Percentiles rank a stretch among this genome's conserved stretches.
Conservation (phyloP, 164 flowering plant species). For the Aristolochia fimbriata region DNA sequence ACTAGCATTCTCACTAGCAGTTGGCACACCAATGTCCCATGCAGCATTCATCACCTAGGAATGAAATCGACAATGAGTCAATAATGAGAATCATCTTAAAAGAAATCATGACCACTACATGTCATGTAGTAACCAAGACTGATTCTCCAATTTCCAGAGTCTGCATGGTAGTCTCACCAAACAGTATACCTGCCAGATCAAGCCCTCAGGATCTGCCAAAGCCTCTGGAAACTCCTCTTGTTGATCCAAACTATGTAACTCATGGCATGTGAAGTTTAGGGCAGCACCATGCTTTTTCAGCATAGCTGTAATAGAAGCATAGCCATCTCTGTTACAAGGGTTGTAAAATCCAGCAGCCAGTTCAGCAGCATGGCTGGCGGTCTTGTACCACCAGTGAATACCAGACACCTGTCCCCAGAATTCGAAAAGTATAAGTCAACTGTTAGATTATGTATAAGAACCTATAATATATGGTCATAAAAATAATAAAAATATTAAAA, state of each 20-base stretch:
- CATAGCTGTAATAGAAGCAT: constrained; percentile 58
- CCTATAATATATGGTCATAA: background rate
- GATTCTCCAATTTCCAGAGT: background rate
- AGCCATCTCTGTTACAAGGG: constrained; percentile 82
- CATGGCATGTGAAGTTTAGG: constrained; percentile 54
- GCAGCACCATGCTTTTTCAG: constrained; percentile 69
- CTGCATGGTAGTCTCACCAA: background rate
- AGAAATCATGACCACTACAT: background rate
- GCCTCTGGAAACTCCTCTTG: constrained; percentile 54
- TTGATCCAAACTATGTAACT: constrained; percentile 39
- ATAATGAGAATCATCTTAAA: background rate
- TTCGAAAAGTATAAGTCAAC: background rate
- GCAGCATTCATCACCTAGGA: constrained; percentile 82
- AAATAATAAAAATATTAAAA: background rate
- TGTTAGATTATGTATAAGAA: background rate
- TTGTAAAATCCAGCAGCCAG: constrained; percentile 86
- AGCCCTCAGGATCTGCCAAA: constrained; percentile 69
- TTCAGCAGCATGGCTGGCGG: constrained; percentile 93
- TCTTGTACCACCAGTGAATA: constrained; percentile 93
- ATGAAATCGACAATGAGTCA: background rate
- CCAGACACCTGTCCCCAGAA: constrained; percentile 60
- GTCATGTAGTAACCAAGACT: too few relatives aligned
- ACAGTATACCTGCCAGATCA: constrained; percentile 75
- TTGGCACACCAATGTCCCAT: constrained; percentile 62
- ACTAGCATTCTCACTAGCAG: constrained; percentile 67